Base-by-base conservation (phyloP, 2,329 filamentous ascomycete species). In the Lecanicillium sp. region DNA sequence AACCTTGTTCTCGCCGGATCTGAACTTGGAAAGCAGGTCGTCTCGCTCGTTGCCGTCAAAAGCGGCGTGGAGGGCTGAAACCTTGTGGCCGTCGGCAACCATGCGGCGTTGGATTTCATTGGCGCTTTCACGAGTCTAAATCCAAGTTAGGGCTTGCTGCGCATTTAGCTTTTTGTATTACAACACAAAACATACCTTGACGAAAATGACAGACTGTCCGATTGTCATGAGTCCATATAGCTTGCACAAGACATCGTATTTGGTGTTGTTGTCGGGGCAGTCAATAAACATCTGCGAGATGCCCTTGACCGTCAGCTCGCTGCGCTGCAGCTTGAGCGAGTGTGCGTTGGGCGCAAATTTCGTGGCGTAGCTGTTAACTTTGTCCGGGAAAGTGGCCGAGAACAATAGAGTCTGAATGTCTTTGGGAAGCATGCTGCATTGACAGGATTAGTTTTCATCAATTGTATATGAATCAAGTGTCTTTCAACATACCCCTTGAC, bases 221-320 rank as follows among this genome's bases (percentile, higher is more conserved):
- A 96, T 88, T 13, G 89, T 95, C 77, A 98, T 90, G 32, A 96
- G 70, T 42, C 90, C 89, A 57, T 98, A 98, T 43, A 98, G 83
- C 57, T 90, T 86, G 59, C 94, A 84, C 7, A 98, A 77, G 41
- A 85, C 80, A 27, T 83, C 77, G 57, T 94, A 98, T 59, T 96
- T 96, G 53, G 85, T 79, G 27, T 80, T 67, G 48, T 94, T 85
- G 25, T 73, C 73, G 16, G 84, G 77, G 54, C 90, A 96, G 60
- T 98, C 92, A 58, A 98, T 86, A 58, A 94, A 98, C 66, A 98
- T 86, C 57, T 98, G 92, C 49, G 90, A 94, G 58, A 98, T 98
- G 16, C 92, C 92, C 59, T 92, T 87, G 44, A 98, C 90, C 0
- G 90, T 96, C 52, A 96, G 78, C 56, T 98, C 87, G 51, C 94